These are phyloP conservation scores for Acaromyces ingoldii DNA, from an alignment of 1,284 basidiomycete species.

Conservation along the genomic window DNA sequence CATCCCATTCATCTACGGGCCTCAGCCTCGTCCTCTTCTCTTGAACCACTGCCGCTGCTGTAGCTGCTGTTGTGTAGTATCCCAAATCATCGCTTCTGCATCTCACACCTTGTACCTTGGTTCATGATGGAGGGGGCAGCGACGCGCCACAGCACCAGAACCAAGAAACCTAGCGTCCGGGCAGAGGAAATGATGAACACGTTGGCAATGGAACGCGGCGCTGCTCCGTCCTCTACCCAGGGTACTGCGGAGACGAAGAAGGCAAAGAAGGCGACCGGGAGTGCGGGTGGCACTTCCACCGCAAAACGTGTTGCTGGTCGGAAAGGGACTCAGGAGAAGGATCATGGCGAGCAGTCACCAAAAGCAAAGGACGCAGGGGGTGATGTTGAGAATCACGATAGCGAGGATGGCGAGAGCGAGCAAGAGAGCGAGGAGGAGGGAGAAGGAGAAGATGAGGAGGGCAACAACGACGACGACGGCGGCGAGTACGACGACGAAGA, in stretches of 20 bases:
- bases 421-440: neutral
- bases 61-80: too few relatives aligned
- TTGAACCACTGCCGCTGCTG: too few relatives aligned
- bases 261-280: too few relatives aligned
- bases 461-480: conserved; percentile 10
- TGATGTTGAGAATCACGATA: conserved; percentile 4
- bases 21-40: too few relatives aligned
- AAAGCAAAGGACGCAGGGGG: neutral
- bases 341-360: neutral
- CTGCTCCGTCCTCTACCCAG: too few relatives aligned
- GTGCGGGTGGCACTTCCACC: too few relatives aligned
- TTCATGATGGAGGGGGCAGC: too few relatives aligned
- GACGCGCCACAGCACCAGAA: neutral
- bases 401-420: neutral
- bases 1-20: too few relatives aligned
- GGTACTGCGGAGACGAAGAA: too few relatives aligned
- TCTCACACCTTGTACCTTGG: too few relatives aligned
- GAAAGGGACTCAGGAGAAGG: neutral
- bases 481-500: conserved; percentile 15
- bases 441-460: conserved; percentile 2
- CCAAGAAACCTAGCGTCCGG: neutral
- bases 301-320: too few relatives aligned
- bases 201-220: neutral
- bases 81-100: too few relatives aligned
- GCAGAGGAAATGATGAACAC: conserved; percentile 4